A percentile compares a stretch with the other conserved stretches of the same genome.
Evolutionary conservation across 768 basidiomycete genomes (phyloP).

Genomic region (Mrakia blollopis): DNA sequence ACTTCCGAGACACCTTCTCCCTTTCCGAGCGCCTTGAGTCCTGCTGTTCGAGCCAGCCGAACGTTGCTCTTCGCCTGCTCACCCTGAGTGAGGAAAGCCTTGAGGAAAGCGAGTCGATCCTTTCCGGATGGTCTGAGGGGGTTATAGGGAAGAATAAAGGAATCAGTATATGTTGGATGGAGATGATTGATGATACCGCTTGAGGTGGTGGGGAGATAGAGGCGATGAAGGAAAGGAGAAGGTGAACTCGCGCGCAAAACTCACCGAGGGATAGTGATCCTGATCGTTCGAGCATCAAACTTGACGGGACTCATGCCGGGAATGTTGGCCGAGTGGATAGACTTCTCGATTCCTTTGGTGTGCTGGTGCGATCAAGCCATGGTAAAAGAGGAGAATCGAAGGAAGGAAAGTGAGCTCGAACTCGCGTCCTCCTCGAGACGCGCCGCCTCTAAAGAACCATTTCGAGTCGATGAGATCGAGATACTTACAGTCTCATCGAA

Average conservation of each 20-base stretch:
- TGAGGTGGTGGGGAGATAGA: neutral
- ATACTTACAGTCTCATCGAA: conserved; percentile 42
- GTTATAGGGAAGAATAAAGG: no score
- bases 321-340: conserved; percentile 43
- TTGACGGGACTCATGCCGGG: conserved; percentile 43
- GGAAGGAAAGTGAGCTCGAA: neutral
- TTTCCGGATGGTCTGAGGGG: neutral
- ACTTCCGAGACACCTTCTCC: conserved; percentile 37
- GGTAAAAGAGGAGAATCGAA: neutral
- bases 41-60: conserved; percentile 41
- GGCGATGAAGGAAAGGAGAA: neutral
- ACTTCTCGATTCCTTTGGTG: conserved; percentile 43
- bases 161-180: no score
- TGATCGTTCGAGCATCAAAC: conserved; percentile 40
- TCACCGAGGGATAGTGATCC: conserved; percentile 41
- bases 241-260: conserved; percentile 12
- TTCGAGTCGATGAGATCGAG: neutral
- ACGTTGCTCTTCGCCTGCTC: conserved; percentile 43
- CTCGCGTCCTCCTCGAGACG: neutral
- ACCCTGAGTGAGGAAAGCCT: conserved; percentile 34
- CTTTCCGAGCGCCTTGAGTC: conserved; percentile 38
- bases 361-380: conserved; percentile 33
- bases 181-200: no score
- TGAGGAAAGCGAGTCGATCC: conserved; percentile 34
- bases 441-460: no score